These are phyloP conservation scores for Ustilago lituana DNA, from an alignment of 1,284 basidiomycete genomes.

Conservation along the genomic window DNA sequence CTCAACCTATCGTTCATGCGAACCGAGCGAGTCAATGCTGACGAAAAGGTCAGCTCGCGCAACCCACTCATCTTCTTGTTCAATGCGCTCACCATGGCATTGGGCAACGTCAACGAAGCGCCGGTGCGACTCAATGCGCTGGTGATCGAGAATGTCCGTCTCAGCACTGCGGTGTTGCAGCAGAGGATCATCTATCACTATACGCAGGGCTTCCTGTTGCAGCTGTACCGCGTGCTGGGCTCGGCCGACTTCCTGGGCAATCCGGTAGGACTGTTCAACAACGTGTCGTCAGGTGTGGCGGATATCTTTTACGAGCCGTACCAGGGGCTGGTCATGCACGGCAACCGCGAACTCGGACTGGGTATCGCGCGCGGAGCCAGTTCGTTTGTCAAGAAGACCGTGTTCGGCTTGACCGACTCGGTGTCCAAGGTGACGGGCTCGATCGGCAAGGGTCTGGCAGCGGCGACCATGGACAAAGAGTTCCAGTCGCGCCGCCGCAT, in stretches of 20 bases:
- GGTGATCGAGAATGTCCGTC: constrained; percentile 91
- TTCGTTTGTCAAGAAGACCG: constrained; percentile 93
- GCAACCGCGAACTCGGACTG: constrained; percentile 91
- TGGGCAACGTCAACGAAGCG: constrained; percentile 97
- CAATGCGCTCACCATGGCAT: constrained; percentile 94
- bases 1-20: constrained; percentile 96
- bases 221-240: constrained; percentile 94
- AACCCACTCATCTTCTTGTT: constrained; percentile 94
- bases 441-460: constrained; percentile 95
- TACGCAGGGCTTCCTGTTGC: constrained; percentile 89
- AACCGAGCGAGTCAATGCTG: constrained; percentile 89
- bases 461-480: constrained; percentile 94
- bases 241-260: constrained; percentile 85
- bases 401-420: constrained; percentile 94
- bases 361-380: constrained; percentile 98
- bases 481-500: constrained; percentile 90
- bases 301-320: constrained; percentile 99
- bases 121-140: constrained; percentile 95
- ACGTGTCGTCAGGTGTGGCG: constrained; percentile 97
- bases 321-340: constrained; percentile 95
- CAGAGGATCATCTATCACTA: constrained; percentile 91
- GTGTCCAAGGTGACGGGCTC: constrained; percentile 97
- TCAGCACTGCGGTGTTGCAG: constrained; percentile 85
- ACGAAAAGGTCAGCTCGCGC: constrained; percentile 72
- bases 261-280: constrained; percentile 97